phyloP scores from a whole-genome alignment of 495 filamentous ascomycete species.

The Neurospora sp. region DNA sequence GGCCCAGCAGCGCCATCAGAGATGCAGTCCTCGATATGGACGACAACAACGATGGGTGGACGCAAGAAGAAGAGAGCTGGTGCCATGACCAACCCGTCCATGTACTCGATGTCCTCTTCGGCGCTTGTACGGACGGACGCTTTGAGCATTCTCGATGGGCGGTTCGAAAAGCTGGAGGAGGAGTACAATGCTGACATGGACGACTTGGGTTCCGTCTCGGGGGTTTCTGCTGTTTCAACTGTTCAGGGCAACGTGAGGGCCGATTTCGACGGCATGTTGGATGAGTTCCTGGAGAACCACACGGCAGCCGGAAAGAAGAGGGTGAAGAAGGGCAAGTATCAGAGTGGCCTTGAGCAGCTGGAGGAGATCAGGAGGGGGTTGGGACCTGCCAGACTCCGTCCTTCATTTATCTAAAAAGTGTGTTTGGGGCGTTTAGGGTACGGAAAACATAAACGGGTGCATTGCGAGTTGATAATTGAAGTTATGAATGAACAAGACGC shows the following conservation, averaged over 20 bases:
- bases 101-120: constrained; percentile 95
- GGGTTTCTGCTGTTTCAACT: constrained; percentile 37
- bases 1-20: constrained; percentile 43
- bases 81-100: constrained; percentile 76
- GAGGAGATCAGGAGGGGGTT: constrained; percentile 80
- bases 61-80: constrained; percentile 84
- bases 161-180: constrained; percentile 86
- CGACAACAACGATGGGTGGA: constrained; percentile 62
- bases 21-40: constrained; percentile 65
- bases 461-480: not conserved
- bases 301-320: constrained; percentile 68
- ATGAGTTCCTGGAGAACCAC: constrained; percentile 80
- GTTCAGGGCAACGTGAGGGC: constrained; percentile 47
- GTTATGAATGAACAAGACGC: not conserved
- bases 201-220: constrained; percentile 38
- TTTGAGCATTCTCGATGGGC: constrained; percentile 71
- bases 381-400: constrained; percentile 51
- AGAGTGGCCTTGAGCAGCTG: constrained; percentile 73
- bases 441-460: not conserved
- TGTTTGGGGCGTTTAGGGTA: not conserved
- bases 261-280: constrained; percentile 83
- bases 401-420: not conserved
- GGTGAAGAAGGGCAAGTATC: constrained; percentile 72
- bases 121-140: constrained; percentile 81
- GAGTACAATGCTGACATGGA: constrained; percentile 70